Evolutionary conservation across 1,284 basidiomycete species (phyloP), one percentile per base, ranked within the genome.

Genomic region (Sporisorium exsertum): DNA sequence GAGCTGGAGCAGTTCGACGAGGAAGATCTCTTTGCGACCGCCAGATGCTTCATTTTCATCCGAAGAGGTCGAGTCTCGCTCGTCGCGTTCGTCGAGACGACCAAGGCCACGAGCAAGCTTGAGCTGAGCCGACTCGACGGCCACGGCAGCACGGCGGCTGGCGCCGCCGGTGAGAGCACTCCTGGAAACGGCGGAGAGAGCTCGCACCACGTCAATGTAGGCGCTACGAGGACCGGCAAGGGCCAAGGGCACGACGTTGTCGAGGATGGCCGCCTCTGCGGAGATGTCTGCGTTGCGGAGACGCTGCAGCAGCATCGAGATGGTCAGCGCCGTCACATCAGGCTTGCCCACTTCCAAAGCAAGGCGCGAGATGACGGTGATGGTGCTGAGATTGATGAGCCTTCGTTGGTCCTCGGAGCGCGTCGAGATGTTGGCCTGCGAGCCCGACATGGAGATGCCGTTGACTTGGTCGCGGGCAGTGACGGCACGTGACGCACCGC

Each of bases 251-350:
- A 97, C 94, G 10, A 98, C 88, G 82, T 94, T 95, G 84, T 92
- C 92, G 5, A 95, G 91, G 74, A 97, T 95, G 1, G 94, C 92
- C 29, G 94, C 93, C 86, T 97, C 94, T 5, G 94, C 92, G 1
- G 91, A 90, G 0, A 93, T 91, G 79, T 96, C 93, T 6, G 93
- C 92, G 13, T 91, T 91, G 26, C 92, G 90, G 27, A 97, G 88
- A 26, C 94, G 90, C 87, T 97, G 96, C 26, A 97, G 87, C 6
- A 98, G 88, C 93, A 98, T 95, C 2, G 95, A 95, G 12, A 94
- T 91, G 57, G 81, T 77, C 26, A 85, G 77, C 33, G 77, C 74
- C 1, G 81, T 84, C 5, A 83, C 75, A 53, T 81, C 79, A 18
- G 75, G 73, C 56, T 75, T 70, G 46, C 64, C 72, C 3, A 84